Percentiles rank a stretch among this genome's conserved stretches.
Evolutionary conservation across 2,329 filamentous ascomycete species (phyloP).

Genomic region (Fusarium fujikuroi): DNA sequence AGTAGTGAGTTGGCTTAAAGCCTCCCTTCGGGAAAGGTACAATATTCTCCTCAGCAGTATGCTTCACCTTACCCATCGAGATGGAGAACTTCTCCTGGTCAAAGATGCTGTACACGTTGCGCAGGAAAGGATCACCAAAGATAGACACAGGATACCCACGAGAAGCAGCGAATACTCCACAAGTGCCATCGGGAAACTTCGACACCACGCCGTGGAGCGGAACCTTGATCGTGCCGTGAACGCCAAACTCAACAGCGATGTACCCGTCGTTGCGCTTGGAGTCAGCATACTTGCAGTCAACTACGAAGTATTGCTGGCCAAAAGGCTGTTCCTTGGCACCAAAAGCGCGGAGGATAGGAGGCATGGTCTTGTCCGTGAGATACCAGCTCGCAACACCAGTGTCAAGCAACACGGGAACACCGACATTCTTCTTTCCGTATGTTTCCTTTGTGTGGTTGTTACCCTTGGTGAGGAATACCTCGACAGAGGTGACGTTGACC

Average conservation of each 20-base stretch:
- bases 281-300: constrained; percentile 2
- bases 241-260: not conserved
- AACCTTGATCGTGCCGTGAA: not conserved
- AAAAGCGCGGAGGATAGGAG: not conserved
- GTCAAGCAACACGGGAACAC: not conserved
- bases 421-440: not conserved
- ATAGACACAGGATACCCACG: not conserved
- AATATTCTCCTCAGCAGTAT: not conserved
- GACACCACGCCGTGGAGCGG: not conserved
- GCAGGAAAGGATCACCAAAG: constrained; percentile 9
- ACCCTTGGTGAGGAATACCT: not conserved
- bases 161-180: not conserved
- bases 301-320: not conserved
- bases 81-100: not conserved
- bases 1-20: not conserved
- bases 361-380: not conserved
- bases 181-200: not conserved
- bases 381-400: not conserved
- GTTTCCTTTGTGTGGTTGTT: not conserved
- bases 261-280: not conserved
- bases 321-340: not conserved
- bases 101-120: constrained; percentile 4
- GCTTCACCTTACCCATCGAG: not conserved
- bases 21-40: not conserved
- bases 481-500: not conserved